Conservation (phyloP, 2,329 filamentous ascomycete genomes). For the Cercospora sp. region DNA sequence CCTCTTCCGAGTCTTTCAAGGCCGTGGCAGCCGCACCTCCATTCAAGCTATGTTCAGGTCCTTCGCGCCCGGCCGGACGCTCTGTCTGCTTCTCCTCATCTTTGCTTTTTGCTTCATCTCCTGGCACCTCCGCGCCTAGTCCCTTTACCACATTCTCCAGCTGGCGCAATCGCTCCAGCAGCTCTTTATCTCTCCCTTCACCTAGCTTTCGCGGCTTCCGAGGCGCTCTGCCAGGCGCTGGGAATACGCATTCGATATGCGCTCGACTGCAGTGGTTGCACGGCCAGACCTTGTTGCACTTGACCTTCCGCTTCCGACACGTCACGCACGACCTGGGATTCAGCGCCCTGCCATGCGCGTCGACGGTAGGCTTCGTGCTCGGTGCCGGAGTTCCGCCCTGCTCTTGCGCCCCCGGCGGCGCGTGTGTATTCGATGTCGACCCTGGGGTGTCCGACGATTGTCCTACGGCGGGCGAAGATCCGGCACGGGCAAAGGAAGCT, state of each 20-base stretch:
- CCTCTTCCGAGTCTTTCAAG: conserved; percentile 17
- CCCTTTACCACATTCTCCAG: conserved; percentile 72
- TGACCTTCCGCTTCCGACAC: conserved; percentile 64
- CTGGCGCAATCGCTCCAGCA: conserved; percentile 70
- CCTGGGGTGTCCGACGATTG: neutral
- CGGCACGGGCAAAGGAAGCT: neutral
- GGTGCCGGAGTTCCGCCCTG: conserved; percentile 10
- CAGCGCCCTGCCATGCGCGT: conserved; percentile 38
- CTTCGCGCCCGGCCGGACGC: neutral
- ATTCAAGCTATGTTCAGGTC: neutral
- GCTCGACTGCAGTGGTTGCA: conserved; percentile 74
- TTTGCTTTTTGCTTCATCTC: conserved; percentile 7
- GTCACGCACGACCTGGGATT: conserved; percentile 53
- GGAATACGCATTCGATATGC: conserved; percentile 71
- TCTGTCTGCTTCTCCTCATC: neutral
- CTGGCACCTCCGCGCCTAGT: conserved; percentile 50
- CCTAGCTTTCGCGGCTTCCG: conserved; percentile 67
- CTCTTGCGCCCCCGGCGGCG: conserved; percentile 1
- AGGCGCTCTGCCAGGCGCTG: conserved; percentile 70
- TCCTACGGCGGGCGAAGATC: neutral
- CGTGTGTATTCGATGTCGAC: conserved; percentile 10
- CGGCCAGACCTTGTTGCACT: conserved; percentile 75
- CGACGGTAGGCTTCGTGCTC: conserved; percentile 26
- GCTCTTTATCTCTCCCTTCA: conserved; percentile 59
- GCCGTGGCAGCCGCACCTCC: neutral